Evolutionary conservation across 2,329 filamentous ascomycete species (phyloP), one percentile per base, ranked within the genome.

Genomic region (Fusarium oxysporum): DNA sequence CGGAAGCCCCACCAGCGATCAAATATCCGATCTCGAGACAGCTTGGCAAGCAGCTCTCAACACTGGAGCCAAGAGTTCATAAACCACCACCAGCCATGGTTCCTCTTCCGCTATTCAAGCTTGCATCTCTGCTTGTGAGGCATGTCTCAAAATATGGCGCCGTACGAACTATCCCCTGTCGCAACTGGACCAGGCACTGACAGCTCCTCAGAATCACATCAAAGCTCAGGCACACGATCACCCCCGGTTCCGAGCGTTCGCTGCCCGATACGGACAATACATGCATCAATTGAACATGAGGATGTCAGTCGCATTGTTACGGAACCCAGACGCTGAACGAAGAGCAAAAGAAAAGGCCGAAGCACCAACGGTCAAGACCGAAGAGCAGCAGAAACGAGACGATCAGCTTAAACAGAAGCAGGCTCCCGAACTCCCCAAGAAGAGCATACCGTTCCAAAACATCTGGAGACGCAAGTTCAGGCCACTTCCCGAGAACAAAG

Each of bases 201-300:
- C 59, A 44, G 33, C 13, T 38, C 7, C 13, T 28, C 70, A 92
- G 90, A 92, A 92, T 79, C 89, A 84, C 72, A 92, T 92, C 77
- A 92, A 92, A 78, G 82, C 84, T 37, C 90, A 90, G 80, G 90
- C 90, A 53, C 90, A 92, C 76, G 90, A 92, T 47, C 90, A 92
- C 75, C 85, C 86, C 4, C 82, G 85, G 48, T 92, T 92, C 79
- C 89, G 90, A 63, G 80, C 80, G 10, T 87, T 91, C 70, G 90
- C 90, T 47, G 90, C 89, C 48, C 84, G 82, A 65, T 91, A 91
- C 78, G 90, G 90, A 66, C 90, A 92, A 77, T 81, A 83, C 14
- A 90, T 92, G 75, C 90, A 92, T 77, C 90, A 92, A 81, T 80
- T 92, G 59, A 92, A 92, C 76, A 92, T 92, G 90, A 86, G 88